Conservation (phyloP, 805 yeast species). For the Kregervanrija delftensis region DNA sequence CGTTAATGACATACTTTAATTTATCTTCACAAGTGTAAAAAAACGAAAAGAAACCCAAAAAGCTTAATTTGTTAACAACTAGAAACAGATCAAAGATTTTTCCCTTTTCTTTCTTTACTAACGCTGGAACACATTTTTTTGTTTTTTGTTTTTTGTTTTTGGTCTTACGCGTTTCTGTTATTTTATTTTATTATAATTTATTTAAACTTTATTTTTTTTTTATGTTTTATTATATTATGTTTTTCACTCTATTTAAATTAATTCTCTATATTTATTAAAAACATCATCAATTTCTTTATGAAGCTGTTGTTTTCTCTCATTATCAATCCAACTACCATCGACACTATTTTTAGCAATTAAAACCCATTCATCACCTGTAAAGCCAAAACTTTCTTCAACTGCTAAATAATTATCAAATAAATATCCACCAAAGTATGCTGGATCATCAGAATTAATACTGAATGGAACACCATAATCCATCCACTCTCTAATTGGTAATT, state of each 20-base stretch:
- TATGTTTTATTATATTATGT: no score
- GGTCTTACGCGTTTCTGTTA: no score
- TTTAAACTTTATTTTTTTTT: no score
- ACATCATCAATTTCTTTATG: slow-evolving; percentile 37
- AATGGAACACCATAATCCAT: slow-evolving; percentile 61
- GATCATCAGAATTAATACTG: slow-evolving; percentile 73
- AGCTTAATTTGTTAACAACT: no score
- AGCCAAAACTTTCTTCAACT: slow-evolving; percentile 60
- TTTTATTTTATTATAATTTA: no score
- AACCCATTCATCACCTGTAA: slow-evolving; percentile 55
- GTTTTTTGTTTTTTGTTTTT: no score
- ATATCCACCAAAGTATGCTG: slow-evolving; percentile 83
- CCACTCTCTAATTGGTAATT: slow-evolving; percentile 59
- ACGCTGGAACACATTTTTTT: no score
- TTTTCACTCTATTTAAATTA: background rate
- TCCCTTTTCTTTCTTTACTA: no score
- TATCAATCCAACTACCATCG: slow-evolving; percentile 65
- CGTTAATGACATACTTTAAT: no score
- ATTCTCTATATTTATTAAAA: slow-evolving; percentile 19
- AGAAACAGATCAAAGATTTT: no score
- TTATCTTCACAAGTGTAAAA: no score
- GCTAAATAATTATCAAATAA: slow-evolving; percentile 66
- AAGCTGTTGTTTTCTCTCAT: slow-evolving; percentile 45
- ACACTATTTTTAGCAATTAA: slow-evolving; percentile 59
- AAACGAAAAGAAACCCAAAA: no score